Base-by-base conservation (phyloP, 2,329 filamentous ascomycete genomes). In the Fusarium robinianum region DNA sequence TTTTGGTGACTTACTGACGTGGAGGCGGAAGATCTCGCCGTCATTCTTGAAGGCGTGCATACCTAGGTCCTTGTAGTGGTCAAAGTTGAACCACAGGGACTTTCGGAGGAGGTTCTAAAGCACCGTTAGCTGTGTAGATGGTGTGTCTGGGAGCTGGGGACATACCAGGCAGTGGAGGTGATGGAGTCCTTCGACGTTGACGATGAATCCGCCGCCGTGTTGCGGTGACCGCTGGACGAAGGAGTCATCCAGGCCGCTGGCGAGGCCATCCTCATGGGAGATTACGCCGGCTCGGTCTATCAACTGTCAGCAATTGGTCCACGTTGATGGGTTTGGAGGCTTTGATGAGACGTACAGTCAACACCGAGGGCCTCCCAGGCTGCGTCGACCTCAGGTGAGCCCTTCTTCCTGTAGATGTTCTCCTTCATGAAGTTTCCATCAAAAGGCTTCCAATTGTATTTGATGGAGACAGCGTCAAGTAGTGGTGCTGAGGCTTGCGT, bases 171-270 rank as follows among this genome's bases (percentile, higher is more conserved):
- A 85, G 59, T 84, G 78, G 10, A 81, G 58, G 47, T 80, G 77
- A 55, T 80, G 76, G 62, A 80, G 64, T 6, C 76, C 77, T 57
- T 80, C 77, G 2, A 81, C 72, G 26, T 80, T 80, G n/a, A 77
- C 78, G 3, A 77, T 66, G 60, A 74, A 84, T 0, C 80, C 80
- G 17, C 79, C 79, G 0, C 81, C 81, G 53, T 84, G 76, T 37
- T 77, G 71, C 4, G 71, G 63, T 6, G 68, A 71, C 12, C 82
- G 70, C 51, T 79, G 77, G 6, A 84, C 80, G 46, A 83, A 80
- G 14, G 77, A 72, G 5, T 58, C 52, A 1, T 72, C 68, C n/a
- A 84, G 64, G 0, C 80, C 80, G 5, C 76, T 77, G 9, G 61
- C 57, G 12, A 69, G 58, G 0, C 78, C 80, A 29, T 81, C 72